phyloP scores from a whole-genome alignment of 23 red algal genomes.

The Cyanidioschyzon merolae region DNA sequence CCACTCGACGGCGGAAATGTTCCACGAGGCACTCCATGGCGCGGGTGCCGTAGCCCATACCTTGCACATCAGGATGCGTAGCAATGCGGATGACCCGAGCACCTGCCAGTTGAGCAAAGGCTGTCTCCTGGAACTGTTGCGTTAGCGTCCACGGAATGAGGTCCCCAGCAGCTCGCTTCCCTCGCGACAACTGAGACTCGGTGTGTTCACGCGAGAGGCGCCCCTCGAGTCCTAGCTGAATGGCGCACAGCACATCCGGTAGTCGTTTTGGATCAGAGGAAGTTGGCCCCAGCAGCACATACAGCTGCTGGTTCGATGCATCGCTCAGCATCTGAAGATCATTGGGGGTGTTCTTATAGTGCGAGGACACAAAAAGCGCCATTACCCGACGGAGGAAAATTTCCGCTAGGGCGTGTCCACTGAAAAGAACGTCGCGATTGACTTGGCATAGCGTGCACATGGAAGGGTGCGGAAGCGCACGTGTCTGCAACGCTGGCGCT shows the following conservation, averaged over 20 bases:
- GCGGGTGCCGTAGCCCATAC: slow-evolving; percentile 87
- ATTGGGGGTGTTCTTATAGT: slow-evolving; percentile 97
- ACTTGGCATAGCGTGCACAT: slow-evolving; percentile 74
- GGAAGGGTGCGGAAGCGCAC: slow-evolving; percentile 52
- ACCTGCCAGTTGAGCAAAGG: slow-evolving; percentile 69
- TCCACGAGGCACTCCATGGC: slow-evolving; percentile 58
- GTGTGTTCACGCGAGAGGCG: slow-evolving; percentile 45
- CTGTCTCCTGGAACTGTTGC: slow-evolving; percentile 88
- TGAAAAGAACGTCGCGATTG: slow-evolving; percentile 81
- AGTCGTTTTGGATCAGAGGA: slow-evolving; percentile 36
- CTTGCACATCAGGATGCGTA: slow-evolving; percentile 79
- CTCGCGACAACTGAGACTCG: slow-evolving; percentile 34
- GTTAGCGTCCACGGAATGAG: slow-evolving; percentile 93
- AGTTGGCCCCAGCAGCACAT: slow-evolving; percentile 73
- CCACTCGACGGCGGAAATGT: neutral
- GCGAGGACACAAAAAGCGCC: slow-evolving; percentile 80
- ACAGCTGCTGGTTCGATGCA: slow-evolving; percentile 75
- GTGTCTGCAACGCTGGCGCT: slow-evolving; percentile 30
- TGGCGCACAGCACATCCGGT: slow-evolving; percentile 69
- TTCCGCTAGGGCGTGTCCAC: slow-evolving; percentile 58
- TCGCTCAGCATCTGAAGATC: slow-evolving; percentile 92
- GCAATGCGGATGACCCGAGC: slow-evolving; percentile 82
- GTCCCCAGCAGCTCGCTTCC: slow-evolving; percentile 65
- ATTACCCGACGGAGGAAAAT: slow-evolving; percentile 67
- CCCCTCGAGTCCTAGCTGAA: slow-evolving; percentile 92